A percentile compares a stretch with the other conserved stretches of the same genome.
Conservation (phyloP, 1,284 basidiomycete genomes). For the Neolentinus lepideus region DNA sequence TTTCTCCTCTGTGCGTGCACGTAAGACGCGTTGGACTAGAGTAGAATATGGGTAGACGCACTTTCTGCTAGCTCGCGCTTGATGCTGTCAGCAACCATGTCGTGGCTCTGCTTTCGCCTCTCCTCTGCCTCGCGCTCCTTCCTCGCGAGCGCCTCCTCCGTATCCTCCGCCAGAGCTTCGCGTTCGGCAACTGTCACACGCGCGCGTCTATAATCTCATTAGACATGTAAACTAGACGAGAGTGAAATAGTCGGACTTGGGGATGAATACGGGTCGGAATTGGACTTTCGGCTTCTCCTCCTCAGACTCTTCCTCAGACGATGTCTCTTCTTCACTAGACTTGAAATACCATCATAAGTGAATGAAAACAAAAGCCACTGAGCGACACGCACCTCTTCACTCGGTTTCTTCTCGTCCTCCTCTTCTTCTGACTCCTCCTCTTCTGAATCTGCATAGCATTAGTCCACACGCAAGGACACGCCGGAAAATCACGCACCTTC, state of each 20-base stretch:
- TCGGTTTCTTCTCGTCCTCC: constrained; percentile 24
- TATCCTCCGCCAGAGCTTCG: constrained; percentile 58
- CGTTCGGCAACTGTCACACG: constrained; percentile 61
- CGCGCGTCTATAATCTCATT: constrained; percentile 46
- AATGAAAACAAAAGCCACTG: constrained; percentile 6
- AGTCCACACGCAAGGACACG: not conserved
- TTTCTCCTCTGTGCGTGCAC: constrained; percentile 63
- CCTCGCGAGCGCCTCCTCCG: constrained; percentile 57
- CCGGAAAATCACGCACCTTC: constrained; percentile 28
- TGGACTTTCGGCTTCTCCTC: constrained; percentile 51
- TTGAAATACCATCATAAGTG: constrained; percentile 21
- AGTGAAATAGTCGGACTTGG: constrained; percentile 55
- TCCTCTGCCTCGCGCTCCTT: constrained; percentile 68
- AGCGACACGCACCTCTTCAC: not conserved
- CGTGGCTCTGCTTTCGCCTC: constrained; percentile 73
- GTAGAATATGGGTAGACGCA: constrained; percentile 25
- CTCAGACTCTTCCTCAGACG: constrained; percentile 62
- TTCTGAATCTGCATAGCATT: constrained; percentile 14
- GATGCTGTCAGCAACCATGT: constrained; percentile 85
- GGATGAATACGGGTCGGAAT: constrained; percentile 86
- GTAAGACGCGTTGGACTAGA: not conserved
- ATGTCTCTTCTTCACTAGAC: constrained; percentile 75
- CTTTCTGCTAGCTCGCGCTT: constrained; percentile 79
- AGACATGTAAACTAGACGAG: constrained; percentile 1
- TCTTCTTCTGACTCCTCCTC: constrained; percentile 35